Evolutionary conservation across 2,329 filamentous ascomycete genomes (phyloP).

Genomic region (Penicillium sp.): DNA sequence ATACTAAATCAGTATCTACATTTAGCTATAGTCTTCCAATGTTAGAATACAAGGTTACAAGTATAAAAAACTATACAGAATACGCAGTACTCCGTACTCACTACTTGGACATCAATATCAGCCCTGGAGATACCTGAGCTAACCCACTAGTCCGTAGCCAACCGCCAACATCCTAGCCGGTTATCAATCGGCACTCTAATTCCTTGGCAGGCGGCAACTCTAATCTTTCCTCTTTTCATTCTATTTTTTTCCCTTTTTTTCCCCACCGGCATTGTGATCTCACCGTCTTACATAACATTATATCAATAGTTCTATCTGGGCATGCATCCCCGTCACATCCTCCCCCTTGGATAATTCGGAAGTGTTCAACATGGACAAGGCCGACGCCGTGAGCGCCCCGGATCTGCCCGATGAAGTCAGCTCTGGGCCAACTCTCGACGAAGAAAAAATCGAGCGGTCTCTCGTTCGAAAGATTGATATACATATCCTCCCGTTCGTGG

Average conservation of each 20-base stretch:
- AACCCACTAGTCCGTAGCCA: background rate
- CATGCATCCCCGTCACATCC: background rate
- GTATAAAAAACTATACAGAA: background rate
- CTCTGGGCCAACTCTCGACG: constrained; percentile 23
- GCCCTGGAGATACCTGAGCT: no score
- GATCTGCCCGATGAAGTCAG: constrained; percentile 15
- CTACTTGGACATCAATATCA: no score
- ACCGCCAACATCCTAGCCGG: background rate
- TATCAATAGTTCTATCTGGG: background rate
- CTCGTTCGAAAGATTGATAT: constrained; percentile 44
- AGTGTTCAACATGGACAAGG: constrained; percentile 11
- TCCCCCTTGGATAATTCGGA: background rate
- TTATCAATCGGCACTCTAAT: constrained; percentile 3
- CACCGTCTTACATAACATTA: background rate
- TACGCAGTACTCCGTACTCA: background rate
- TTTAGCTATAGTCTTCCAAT: no score
- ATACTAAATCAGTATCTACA: no score
- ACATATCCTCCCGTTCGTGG: constrained; percentile 44
- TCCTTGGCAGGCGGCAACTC: constrained; percentile 19
- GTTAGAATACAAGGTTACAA: no score
- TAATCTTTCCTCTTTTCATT: constrained; percentile 7
- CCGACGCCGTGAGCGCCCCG: constrained; percentile 19
- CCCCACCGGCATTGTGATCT: background rate
- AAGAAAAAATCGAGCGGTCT: constrained; percentile 30
- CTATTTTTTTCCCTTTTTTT: background rate